Base-by-base conservation (phyloP, 1,139 yeast genomes). In the Suhomyces guaymorum region DNA sequence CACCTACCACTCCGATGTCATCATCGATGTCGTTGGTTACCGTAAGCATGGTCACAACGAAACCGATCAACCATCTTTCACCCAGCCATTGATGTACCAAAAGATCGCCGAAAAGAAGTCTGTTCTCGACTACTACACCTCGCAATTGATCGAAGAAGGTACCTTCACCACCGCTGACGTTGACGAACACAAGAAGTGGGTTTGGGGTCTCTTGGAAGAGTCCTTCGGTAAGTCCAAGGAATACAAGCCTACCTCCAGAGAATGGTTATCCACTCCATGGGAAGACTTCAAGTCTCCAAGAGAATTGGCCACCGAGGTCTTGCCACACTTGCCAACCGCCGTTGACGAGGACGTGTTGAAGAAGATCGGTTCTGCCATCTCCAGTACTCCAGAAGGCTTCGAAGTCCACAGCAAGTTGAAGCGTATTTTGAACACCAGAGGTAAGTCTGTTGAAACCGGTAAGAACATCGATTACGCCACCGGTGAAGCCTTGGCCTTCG, bases 251-350 rank as follows among this genome's bases (percentile, higher is more conserved):
- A 84, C 92, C 49, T 79, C 92, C 33, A 83, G 95, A 73, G 97
- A 92, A 73, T 92, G 98, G 99, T 79, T 92, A 56, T 86, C 98
- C 35, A 87, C 96, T 36, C 95, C 97, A 47, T 92, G 99, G 99
- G 97, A 90, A 67, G 96, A 89, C 51, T 94, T 94, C 74, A 94
- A 94, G 75, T 87, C 97, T 43, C 97, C 97, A 61, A 89, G 82
- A 66, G 97, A 90, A 69, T 79, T 94, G 57, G 97, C 97, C 32
- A 86, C 95, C 42, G 97, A 94, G 70, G 76, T 90, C 33, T 76
- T 94, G 59, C 97, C 97, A 37, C 97, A 92, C 61, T 80, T 88
- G 58, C 97, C 98, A 63, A 94, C 99, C 37, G 94, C 88, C 41
- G 90, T 94, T 43, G 80, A 82, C 33, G 92, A 76, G 52, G 71